Percentiles rank a stretch among this genome's conserved stretches.
phyloP scores from a whole-genome alignment of 225 moss, liverwort and hornwort species.

The Physcomitrium patens region DNA sequence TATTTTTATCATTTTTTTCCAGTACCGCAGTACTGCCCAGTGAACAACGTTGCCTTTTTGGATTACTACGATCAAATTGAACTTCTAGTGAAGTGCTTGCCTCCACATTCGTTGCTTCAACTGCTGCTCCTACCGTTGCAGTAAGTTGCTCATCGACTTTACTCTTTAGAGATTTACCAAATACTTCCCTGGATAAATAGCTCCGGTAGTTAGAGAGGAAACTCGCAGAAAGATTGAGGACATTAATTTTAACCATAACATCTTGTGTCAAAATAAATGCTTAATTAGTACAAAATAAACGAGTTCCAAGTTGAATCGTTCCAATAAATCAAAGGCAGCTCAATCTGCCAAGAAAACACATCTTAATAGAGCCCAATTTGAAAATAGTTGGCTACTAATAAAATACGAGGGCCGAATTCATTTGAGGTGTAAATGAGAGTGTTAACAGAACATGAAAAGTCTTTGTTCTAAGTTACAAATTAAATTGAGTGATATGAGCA shows the following conservation, averaged over 20 bases:
- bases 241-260: neutral
- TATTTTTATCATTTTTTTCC: neutral
- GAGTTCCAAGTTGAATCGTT: neutral
- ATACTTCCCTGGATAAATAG: slow-evolving; percentile 46
- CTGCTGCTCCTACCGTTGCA: slow-evolving; percentile 56
- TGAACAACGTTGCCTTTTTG: slow-evolving; percentile 51
- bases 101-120: slow-evolving; percentile 60
- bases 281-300: neutral
- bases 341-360: slow-evolving; percentile 4
- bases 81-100: neutral
- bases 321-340: neutral
- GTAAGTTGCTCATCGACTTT: slow-evolving; percentile 46
- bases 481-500: neutral
- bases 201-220: neutral
- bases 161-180: slow-evolving; percentile 38
- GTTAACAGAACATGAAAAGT: neutral
- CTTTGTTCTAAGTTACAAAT: neutral
- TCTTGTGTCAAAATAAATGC: neutral
- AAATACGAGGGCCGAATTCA: neutral
- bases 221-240: neutral
- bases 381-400: neutral
- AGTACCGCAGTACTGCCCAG: slow-evolving; percentile 3
- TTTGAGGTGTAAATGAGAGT: neutral
- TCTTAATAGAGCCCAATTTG: neutral
- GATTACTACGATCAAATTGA: slow-evolving; percentile 42